These are phyloP conservation scores for Ramichloridium luteum DNA, from an alignment of 2,329 filamentous ascomycete genomes.

Conservation along the genomic window DNA sequence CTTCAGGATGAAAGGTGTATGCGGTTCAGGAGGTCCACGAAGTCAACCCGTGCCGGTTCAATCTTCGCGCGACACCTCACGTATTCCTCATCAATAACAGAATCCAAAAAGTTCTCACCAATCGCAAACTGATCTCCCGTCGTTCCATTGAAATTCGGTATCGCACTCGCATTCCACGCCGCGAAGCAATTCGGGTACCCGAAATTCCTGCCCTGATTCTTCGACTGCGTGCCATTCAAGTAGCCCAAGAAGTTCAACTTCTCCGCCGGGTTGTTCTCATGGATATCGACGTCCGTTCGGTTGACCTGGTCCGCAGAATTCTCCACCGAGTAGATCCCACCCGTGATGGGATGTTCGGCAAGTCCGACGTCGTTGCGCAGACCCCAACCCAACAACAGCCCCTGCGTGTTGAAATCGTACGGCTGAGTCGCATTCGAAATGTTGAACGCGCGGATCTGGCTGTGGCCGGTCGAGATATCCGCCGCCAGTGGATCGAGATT, in stretches of 20 bases:
- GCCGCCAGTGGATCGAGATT: constrained; percentile 50
- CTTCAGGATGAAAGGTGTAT: too few species aligned
- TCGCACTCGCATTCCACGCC: constrained; percentile 45
- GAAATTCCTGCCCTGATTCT: constrained; percentile 44
- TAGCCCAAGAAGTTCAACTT: constrained; percentile 62
- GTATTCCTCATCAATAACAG: too few species aligned
- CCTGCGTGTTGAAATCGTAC: constrained; percentile 41
- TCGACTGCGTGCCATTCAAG: constrained; percentile 37
- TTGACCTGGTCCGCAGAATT: constrained; percentile 55
- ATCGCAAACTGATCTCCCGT: constrained; percentile 39
- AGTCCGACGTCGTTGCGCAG: constrained; percentile 61
- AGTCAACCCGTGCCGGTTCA: too few species aligned
- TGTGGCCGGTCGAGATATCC: constrained; percentile 43
- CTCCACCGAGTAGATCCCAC: constrained; percentile 48
- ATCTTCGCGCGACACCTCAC: too few species aligned
- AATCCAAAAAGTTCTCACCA: too few species aligned
- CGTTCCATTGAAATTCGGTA: constrained; percentile 35
- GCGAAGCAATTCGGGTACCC: constrained; percentile 61
- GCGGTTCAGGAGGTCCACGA: too few species aligned
- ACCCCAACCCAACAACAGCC: constrained; percentile 49
- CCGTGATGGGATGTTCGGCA: constrained; percentile 45
- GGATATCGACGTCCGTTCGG: constrained; percentile 21
- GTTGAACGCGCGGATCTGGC: constrained; percentile 55
- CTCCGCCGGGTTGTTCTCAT: constrained; percentile 57
- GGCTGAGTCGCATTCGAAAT: constrained; percentile 29